These are phyloP conservation scores for Ambrosiella cleistominuta DNA, from an alignment of 2,329 filamentous ascomycete genomes.

Conservation along the genomic window DNA sequence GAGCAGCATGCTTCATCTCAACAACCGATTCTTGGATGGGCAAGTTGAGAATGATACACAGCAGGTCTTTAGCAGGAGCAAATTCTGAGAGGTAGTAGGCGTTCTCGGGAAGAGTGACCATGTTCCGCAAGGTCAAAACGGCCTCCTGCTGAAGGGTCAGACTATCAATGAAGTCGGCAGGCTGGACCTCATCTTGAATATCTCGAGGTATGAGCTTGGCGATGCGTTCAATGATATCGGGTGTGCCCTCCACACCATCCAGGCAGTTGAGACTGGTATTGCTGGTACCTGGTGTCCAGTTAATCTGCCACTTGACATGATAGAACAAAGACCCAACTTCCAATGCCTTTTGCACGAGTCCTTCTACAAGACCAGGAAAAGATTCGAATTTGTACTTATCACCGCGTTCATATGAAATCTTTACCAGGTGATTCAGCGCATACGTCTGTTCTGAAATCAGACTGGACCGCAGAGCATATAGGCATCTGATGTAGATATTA, in stretches of 20 bases:
- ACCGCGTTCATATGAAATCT: slow-evolving; percentile 84
- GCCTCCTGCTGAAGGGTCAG: slow-evolving; percentile 72
- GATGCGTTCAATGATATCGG: slow-evolving; percentile 47
- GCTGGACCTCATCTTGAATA: slow-evolving; percentile 52
- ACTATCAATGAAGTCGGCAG: slow-evolving; percentile 50
- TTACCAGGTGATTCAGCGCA: slow-evolving; percentile 80
- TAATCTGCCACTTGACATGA: slow-evolving; percentile 63
- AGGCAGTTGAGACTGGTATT: slow-evolving; percentile 34
- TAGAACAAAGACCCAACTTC: slow-evolving; percentile 66
- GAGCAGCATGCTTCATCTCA: slow-evolving; percentile 76
- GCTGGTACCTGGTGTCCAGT: slow-evolving; percentile 35
- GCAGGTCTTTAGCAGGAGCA: slow-evolving; percentile 57
- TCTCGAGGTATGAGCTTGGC: slow-evolving; percentile 40
- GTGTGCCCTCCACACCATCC: slow-evolving; percentile 33
- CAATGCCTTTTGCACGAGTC: slow-evolving; percentile 68
- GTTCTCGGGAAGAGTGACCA: slow-evolving; percentile 87
- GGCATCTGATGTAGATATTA: slow-evolving; percentile 80
- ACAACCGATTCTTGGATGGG: slow-evolving; percentile 54
- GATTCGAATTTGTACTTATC: slow-evolving; percentile 93
- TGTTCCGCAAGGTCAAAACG: slow-evolving; percentile 75
- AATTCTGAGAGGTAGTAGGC: slow-evolving; percentile 64
- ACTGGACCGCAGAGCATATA: slow-evolving; percentile 65
- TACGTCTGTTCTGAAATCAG: slow-evolving; percentile 76
- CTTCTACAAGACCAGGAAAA: slow-evolving; percentile 75
- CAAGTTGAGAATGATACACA: slow-evolving; percentile 66